Evolutionary conservation across 2,329 filamentous ascomycete genomes (phyloP).

Genomic region (Colletotrichum gigasporum): DNA sequence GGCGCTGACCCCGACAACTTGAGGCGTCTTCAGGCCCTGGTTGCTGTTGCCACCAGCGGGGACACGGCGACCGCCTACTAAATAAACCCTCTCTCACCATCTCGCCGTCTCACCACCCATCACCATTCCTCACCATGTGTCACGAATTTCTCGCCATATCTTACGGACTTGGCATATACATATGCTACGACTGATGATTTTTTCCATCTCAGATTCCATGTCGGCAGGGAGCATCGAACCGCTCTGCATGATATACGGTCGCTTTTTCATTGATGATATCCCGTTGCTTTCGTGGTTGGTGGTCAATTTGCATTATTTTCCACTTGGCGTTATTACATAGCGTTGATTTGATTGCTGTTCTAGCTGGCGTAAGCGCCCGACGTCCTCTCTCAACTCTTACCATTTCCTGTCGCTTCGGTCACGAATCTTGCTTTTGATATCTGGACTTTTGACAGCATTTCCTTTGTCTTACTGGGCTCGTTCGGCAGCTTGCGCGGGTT

Average conservation of each 20-base stretch:
- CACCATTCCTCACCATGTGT: neutral
- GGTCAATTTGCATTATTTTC: constrained; percentile 10
- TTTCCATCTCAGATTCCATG: neutral
- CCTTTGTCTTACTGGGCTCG: neutral
- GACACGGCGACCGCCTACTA: constrained; percentile 53
- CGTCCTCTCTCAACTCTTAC: constrained; percentile 1
- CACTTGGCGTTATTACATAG: constrained; percentile 27
- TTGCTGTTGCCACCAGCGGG: constrained; percentile 56
- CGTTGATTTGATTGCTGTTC: constrained; percentile 9
- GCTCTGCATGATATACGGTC: constrained; percentile 16
- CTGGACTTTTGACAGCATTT: neutral
- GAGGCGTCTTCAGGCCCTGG: constrained; percentile 51
- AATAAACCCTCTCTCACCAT: no score
- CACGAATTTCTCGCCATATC: neutral
- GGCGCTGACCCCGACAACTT: constrained; percentile 44
- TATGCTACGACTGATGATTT: constrained; percentile 26
- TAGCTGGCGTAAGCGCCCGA: neutral
- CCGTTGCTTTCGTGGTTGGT: constrained; percentile 2
- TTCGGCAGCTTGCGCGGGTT: neutral
- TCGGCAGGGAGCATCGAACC: constrained; percentile 12
- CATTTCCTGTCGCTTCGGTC: neutral
- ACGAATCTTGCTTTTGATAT: constrained; percentile 9
- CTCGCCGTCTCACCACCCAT: no score
- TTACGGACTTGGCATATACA: neutral
- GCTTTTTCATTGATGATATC: constrained; percentile 29